Evolutionary conservation across 2,329 filamentous ascomycete genomes (phyloP), one percentile per base, ranked within the genome.

Genomic region (Cryoendolithus antarcticus): DNA sequence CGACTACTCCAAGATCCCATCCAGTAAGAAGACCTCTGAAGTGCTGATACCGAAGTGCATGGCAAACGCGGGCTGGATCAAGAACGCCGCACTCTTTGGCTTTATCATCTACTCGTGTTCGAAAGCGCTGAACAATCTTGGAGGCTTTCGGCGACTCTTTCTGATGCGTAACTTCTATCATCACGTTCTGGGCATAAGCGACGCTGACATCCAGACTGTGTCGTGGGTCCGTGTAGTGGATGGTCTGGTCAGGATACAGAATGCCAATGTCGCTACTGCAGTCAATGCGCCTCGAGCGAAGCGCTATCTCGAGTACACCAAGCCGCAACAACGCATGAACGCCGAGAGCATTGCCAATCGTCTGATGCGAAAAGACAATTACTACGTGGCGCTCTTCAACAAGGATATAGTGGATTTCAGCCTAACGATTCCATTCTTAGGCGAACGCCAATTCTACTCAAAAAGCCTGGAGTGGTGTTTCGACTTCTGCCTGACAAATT

Each of bases 291-390:
- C 73, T 8, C 64, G 68, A 44, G 72, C 73, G 47, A 70, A 74
- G 43, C 73, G 70, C 46, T 75, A 74, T 43, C 70, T 89, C 46
- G 82, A 83, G 34, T 57, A 56, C 44, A 46, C 45, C 13, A 43
- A 51, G 34, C 48, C 55, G 9, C 55, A 95, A 59, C 86, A 96
- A 62, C 75, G 89, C 45, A 79, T 98, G 50, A 91, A 95, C 61
- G 91, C 91, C 8, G 86, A 95, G 53, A 91, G 95, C 55, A 96
- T 98, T 58, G 91, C 91, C 5, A 98, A 96, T 56, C 77, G 91
- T 27, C 65, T 98, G 34, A 96, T 98, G 91, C 80, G 91, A 43
- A 82, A 85, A 55, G 89, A 95, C 46, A 98, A 98, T 55, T 98
- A 95, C 53, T 74, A 95, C 46, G 95, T 98, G 52, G 91, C 91